Evolutionary conservation across 768 basidiomycete genomes (phyloP).

Genomic region (Rhodocollybia butyracea): DNA sequence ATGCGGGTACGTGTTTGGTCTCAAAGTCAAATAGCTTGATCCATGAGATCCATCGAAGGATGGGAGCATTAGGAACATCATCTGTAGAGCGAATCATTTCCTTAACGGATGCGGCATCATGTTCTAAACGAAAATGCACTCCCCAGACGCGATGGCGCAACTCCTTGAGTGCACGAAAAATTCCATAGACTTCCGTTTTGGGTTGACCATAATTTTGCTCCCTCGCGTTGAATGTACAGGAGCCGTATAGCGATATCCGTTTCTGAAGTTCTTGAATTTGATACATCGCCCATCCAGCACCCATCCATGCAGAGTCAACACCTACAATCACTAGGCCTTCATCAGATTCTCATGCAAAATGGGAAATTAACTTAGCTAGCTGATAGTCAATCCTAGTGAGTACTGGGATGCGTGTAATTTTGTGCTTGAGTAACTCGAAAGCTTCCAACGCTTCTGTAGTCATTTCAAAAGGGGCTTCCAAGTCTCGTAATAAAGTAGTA

Average conservation of each 20-base stretch:
- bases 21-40: conserved; percentile 33
- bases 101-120: conserved; percentile 31
- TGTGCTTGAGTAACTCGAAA: neutral
- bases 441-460: neutral
- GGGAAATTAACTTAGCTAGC: too few species aligned
- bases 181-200: conserved; percentile 34
- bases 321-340: too few species aligned
- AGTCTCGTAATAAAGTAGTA: neutral
- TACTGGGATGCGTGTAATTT: neutral
- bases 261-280: conserved; percentile 23
- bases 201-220: conserved; percentile 33
- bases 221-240: conserved; percentile 28
- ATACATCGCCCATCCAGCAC: too few species aligned
- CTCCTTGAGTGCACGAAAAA: conserved; percentile 29
- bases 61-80: conserved; percentile 27
- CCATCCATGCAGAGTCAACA: too few species aligned
- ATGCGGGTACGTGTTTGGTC: conserved; percentile 31
- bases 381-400: too few species aligned
- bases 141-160: conserved; percentile 28
- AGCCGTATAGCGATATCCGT: conserved; percentile 25
- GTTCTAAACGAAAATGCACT: conserved; percentile 27
- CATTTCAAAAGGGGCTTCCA: neutral
- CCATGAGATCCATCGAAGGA: conserved; percentile 35
- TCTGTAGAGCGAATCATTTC: conserved; percentile 35
- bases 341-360: too few species aligned